phyloP scores from a whole-genome alignment of 2,329 filamentous ascomycete species.

The Ophiostoma sp. region DNA sequence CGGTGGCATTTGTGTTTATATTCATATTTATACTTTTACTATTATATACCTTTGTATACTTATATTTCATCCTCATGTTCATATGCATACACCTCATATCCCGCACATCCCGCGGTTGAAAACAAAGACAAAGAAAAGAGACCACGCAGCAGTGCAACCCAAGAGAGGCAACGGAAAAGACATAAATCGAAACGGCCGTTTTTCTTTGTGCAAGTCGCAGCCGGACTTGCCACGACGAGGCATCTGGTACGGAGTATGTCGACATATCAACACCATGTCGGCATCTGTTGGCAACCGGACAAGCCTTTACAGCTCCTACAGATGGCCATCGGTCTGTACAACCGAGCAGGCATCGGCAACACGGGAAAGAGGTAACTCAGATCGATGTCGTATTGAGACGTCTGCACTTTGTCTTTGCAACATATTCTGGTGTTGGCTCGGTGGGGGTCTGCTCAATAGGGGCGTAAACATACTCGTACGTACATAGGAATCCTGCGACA shows the following conservation, averaged over 20 bases:
- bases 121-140: not conserved
- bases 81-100: slow-evolving; percentile 1
- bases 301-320: no score
- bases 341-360: not conserved
- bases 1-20: not conserved
- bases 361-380: not conserved
- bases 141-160: slow-evolving; percentile 4
- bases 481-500: no score
- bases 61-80: not conserved
- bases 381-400: not conserved
- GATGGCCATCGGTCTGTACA: no score
- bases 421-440: not conserved
- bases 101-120: not conserved
- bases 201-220: no score
- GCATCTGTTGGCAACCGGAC: no score
- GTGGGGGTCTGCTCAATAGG: not conserved
- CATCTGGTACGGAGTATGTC: no score
- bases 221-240: no score
- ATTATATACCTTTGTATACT: no score
- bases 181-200: not conserved
- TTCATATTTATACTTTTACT: not conserved
- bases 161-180: not conserved
- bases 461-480: not conserved
- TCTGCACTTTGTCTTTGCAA: no score
- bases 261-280: no score